Conservation (phyloP, 2,329 filamentous ascomycete species). For the Cladosporium sp. region DNA sequence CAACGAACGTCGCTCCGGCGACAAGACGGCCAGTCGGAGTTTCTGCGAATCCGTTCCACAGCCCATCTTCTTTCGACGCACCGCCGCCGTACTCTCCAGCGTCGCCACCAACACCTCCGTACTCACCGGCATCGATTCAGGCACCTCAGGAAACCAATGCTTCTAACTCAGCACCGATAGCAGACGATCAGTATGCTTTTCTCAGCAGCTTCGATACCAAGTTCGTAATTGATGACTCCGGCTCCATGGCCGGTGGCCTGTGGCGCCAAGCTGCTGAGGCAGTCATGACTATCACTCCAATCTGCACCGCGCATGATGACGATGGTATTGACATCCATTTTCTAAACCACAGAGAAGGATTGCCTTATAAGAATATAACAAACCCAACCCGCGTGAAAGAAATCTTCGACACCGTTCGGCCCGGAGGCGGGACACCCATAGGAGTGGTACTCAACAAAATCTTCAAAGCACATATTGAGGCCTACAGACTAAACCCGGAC, state of each 20-base stretch:
- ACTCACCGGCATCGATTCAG: slow-evolving; percentile 15
- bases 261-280: slow-evolving; percentile 71
- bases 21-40: slow-evolving; percentile 1
- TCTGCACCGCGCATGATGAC: slow-evolving; percentile 70
- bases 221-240: slow-evolving; percentile 88
- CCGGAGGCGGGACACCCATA: too few species aligned
- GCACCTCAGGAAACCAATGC: not conserved
- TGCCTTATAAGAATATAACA: too few species aligned
- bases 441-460: too few species aligned
- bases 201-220: slow-evolving; percentile 76
- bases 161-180: slow-evolving; percentile 16
- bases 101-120: slow-evolving; percentile 32
- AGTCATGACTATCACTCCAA: slow-evolving; percentile 67
- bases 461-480: too few species aligned
- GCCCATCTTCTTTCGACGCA: slow-evolving; percentile 17
- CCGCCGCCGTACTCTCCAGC: slow-evolving; percentile 38
- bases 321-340: slow-evolving; percentile 92
- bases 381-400: too few species aligned
- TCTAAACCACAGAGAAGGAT: too few species aligned
- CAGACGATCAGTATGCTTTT: slow-evolving; percentile 68
- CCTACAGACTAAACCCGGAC: too few species aligned
- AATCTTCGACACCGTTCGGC: too few species aligned
- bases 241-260: slow-evolving; percentile 69
- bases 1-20: not conserved
- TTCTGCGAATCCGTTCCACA: not conserved